Conservation (phyloP, 306 rosid species). For the Medicago arabica region DNA sequence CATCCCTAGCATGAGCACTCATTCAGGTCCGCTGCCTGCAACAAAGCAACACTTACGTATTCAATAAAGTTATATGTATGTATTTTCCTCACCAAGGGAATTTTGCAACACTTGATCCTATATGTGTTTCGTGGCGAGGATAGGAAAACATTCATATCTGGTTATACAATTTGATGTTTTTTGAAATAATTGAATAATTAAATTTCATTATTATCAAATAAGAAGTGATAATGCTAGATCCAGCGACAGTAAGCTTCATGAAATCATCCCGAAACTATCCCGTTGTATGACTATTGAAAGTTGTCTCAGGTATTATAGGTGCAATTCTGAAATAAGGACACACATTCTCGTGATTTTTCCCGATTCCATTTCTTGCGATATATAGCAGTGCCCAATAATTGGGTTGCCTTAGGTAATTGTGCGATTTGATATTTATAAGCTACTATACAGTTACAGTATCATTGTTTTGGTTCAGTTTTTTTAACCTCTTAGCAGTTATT, state of each 20-base stretch:
- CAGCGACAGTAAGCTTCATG: too few species aligned
- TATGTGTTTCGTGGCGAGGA: conserved; percentile 4
- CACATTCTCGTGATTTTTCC: too few species aligned
- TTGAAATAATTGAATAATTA: neutral
- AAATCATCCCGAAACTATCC: too few species aligned
- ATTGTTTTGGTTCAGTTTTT: too few species aligned
- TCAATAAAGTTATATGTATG: neutral
- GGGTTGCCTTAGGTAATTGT: neutral
- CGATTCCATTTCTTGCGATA: too few species aligned
- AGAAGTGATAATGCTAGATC: too few species aligned
- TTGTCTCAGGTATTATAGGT: too few species aligned
- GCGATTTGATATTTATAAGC: neutral
- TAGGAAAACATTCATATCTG: conserved; percentile 1
- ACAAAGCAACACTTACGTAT: conserved; percentile 16
- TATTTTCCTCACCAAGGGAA: conserved; percentile 6
- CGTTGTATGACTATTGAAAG: too few species aligned
- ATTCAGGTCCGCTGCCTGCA: neutral
- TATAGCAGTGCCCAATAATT: too few species aligned
- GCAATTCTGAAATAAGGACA: too few species aligned
- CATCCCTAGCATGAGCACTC: conserved; percentile 16
- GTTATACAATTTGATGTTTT: conserved; percentile 18
- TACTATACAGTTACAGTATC: neutral
- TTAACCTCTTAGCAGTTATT: too few species aligned
- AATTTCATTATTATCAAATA: too few species aligned
- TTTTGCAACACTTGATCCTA: conserved; percentile 26